Percentiles rank a stretch among this genome's conserved stretches.
phyloP scores from a whole-genome alignment of 2,329 filamentous ascomycete species.

The Byssochlamys sp. region DNA sequence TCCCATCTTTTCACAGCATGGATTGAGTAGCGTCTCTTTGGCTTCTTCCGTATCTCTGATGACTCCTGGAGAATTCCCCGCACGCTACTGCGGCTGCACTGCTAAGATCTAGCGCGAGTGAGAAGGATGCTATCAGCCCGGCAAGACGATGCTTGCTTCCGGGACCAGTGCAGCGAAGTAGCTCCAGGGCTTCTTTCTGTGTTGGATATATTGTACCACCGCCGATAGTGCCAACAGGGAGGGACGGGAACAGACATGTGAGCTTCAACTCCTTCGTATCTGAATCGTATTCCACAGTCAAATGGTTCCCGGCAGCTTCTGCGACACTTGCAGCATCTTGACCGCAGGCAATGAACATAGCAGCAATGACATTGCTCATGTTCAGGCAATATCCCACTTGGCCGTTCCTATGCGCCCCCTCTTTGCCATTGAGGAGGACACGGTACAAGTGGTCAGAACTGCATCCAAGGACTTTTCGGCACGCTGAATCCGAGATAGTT shows the following conservation, averaged over 20 bases:
- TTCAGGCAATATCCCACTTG: conserved; percentile 12
- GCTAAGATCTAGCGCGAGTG: conserved; percentile 17
- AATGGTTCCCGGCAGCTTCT: conserved; percentile 14
- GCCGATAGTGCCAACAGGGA: conserved; percentile 17
- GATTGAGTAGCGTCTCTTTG: too few relatives aligned
- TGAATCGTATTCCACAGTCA: conserved; percentile 12
- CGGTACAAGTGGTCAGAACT: conserved; percentile 8
- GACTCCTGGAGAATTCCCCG: too few relatives aligned
- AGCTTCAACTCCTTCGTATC: conserved; percentile 12
- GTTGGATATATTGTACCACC: conserved; percentile 16
- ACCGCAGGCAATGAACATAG: conserved; percentile 16
- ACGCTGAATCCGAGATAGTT: conserved; percentile 10
- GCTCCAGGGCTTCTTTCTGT: conserved; percentile 16
- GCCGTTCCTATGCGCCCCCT: conserved; percentile 11
- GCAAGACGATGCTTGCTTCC: conserved; percentile 16
- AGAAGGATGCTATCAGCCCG: conserved; percentile 17
- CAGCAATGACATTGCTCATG: conserved; percentile 12
- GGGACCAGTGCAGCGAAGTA: conserved; percentile 13
- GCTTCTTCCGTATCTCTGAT: too few relatives aligned
- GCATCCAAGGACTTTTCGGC: conserved; percentile 10
- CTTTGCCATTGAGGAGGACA: conserved; percentile 5
- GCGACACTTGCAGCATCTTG: conserved; percentile 14
- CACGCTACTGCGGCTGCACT: conserved; percentile 11
- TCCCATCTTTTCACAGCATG: too few relatives aligned
- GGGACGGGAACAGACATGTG: conserved; percentile 16